Conservation (phyloP, 2,329 filamentous ascomycete species). For the Helminthosporium solani region DNA sequence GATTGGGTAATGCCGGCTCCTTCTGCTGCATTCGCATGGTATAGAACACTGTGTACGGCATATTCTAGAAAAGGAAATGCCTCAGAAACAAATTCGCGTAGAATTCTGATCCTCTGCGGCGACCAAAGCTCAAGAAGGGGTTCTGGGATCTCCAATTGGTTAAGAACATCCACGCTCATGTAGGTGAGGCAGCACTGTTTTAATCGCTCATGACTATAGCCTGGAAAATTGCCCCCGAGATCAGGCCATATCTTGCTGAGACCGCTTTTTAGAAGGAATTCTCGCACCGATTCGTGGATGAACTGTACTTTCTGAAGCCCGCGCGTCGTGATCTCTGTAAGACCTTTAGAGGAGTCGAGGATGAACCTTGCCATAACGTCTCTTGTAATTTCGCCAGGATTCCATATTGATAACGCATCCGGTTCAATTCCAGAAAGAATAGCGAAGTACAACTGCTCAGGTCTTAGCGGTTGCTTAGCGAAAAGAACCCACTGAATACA, state of each 20-base stretch:
- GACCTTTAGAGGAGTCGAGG: constrained; percentile 18
- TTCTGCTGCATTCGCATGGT: constrained; percentile 44
- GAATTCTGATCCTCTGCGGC: not conserved
- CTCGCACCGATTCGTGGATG: constrained; percentile 29
- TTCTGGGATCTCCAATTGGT: constrained; percentile 2
- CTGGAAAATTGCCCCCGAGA: constrained; percentile 28
- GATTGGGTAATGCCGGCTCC: constrained; percentile 15
- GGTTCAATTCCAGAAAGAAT: constrained; percentile 8
- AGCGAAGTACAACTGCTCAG: constrained; percentile 12
- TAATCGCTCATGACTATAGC: constrained; percentile 45
- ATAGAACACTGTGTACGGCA: constrained; percentile 44
- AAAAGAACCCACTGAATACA: constrained; percentile 12
- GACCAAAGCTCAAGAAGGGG: constrained; percentile 11
- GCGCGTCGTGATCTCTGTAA: constrained; percentile 14
- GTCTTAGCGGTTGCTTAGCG: constrained; percentile 7
- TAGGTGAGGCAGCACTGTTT: constrained; percentile 49
- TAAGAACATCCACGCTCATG: constrained; percentile 28
- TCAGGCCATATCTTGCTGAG: constrained; percentile 32
- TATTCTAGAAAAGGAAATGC: constrained; percentile 51
- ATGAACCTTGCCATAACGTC: constrained; percentile 15
- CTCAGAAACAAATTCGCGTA: constrained; percentile 8
- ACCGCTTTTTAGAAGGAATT: constrained; percentile 43
- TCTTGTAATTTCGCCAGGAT: constrained; percentile 22
- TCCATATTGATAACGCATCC: constrained; percentile 15
- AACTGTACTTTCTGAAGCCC: constrained; percentile 26